Base-by-base conservation (phyloP, 768 basidiomycete genomes). In the Gautieria morchelliformis region DNA sequence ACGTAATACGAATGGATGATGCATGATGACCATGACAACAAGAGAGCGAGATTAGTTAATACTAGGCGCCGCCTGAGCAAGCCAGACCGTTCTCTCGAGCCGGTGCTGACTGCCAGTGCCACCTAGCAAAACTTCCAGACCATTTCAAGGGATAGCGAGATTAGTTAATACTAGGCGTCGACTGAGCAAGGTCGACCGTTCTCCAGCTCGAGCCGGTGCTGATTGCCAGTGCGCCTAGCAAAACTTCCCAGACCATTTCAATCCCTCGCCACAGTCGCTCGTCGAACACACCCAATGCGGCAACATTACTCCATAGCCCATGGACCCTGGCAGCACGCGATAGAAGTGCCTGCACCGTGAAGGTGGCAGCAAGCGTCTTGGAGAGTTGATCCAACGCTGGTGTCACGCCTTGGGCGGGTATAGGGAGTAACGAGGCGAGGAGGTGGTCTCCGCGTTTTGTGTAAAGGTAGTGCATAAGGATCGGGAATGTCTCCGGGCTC, bases 341-440 rank as follows among this genome's bases (percentile, higher is more conserved):
- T 20, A 57, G 30, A 15, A 57, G 56, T 47, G 56, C 46, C 19
- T 57, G 56, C 11, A 37, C 37, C 11, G 56, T 57, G 35, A 48
- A 57, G 3, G 56, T 57, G 35, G 35, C 46, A n/a, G 56, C 56
- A 12, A 57, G 37, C 9, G 24, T 49, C 32, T 47, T 32, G 3
- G 56, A 22, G 5, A 49, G 56, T 5, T 57, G 44, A 35, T 20
- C 10, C 7, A 27, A 22, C 1, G 46, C 69, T 63, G 32, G 72
- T 64, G 9, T 69, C 63, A 15, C 69, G 56, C 56, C 70, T 66
- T 22, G 64, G 46, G 24, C 62, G 12, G 35, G 64, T 22, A 45
- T 58, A n/a, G 65, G 65, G 10, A 66, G 61, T 30, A 66, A 60
- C 22, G 61, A 41, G 17, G 55, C 51, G 24, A 66, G 55, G 49